A percentile compares a stretch with the other conserved stretches of the same genome.
These are phyloP conservation scores for Colletotrichum tanaceti DNA, from an alignment of 2,329 filamentous ascomycete genomes.

Conservation along the genomic window DNA sequence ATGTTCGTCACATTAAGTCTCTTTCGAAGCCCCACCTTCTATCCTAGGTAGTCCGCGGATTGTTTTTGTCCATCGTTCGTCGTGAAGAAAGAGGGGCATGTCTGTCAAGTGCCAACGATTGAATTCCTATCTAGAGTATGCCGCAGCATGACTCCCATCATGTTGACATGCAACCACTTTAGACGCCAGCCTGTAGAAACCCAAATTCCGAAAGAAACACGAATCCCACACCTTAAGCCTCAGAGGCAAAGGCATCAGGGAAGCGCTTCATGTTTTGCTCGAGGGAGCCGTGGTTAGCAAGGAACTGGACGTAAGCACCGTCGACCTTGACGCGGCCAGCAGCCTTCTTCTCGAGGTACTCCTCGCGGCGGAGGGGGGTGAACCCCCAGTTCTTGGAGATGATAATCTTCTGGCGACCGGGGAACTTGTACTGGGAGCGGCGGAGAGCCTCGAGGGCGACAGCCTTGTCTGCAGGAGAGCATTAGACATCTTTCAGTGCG, in stretches of 20 bases:
- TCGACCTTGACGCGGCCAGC: constrained; percentile 95
- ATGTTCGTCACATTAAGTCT: constrained; percentile 12
- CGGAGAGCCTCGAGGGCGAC: constrained; percentile 98
- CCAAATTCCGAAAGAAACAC: constrained; percentile 51
- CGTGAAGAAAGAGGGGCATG: constrained; percentile 7
- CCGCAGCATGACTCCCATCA: constrained; percentile 41
- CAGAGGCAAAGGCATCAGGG: constrained; percentile 84
- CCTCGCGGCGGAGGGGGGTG: constrained; percentile 96
- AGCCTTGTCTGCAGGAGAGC: constrained; percentile 74
- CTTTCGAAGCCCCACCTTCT: constrained; percentile 13
- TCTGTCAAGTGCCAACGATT: constrained; percentile 41
- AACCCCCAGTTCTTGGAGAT: constrained; percentile 99
- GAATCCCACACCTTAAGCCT: constrained; percentile 58
- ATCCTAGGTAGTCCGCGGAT: background rate
- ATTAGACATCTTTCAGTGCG: constrained; percentile 45
- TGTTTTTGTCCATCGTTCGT: constrained; percentile 11
- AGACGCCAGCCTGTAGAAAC: constrained; percentile 57
- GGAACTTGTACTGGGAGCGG: constrained; percentile 99
- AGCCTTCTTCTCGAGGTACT: constrained; percentile 96
- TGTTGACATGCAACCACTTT: constrained; percentile 55
- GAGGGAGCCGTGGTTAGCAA: constrained; percentile 90
- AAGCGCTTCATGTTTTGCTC: constrained; percentile 91
- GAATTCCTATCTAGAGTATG: constrained; percentile 43
- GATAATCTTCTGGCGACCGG: constrained; percentile 99
- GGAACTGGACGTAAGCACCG: constrained; percentile 99